Base-by-base conservation (phyloP, 2,329 filamentous ascomycete species). In the Colletotrichum sp. region DNA sequence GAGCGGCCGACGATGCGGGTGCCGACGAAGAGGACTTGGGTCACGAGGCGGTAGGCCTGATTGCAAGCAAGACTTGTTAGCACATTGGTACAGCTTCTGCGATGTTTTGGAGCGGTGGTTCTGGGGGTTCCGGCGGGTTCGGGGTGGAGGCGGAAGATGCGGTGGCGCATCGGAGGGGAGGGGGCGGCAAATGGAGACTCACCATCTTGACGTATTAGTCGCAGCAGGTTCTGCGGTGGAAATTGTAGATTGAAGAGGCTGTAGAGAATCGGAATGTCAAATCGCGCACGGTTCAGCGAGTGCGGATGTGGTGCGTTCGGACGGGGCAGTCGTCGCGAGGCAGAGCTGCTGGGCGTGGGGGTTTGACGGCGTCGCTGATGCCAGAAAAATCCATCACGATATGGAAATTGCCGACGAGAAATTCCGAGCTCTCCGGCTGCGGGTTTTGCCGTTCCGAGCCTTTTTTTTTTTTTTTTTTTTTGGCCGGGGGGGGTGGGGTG, bases 1-100 rank as follows among this genome's bases (percentile, higher is more conserved):
- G 97, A 96, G 80, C 96, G 95, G 79, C 96, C 96, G 85, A 99
- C 92, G 80, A 99, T 97, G 81, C 97, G 95, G 78, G 93, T 92
- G 88, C 96, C 96, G 82, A 95, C 96, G 80, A 99, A 85, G 87
- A 98, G 93, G 87, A 98, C 96, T 88, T 98, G 95, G 78, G 95
- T 95, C 88, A 99, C 93, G 87, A 98, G 66, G 18, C 77, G 72
- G 72, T 78, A 77, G 49, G 77, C 77, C 77, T 78, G 10, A 5
- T 21, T 16, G 3, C 55, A 59, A 59, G 24, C 21, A 59, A 28
- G 15, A 59, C 26, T 21, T 7, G 4, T 59, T 44, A 32, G n/a
- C n/a, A 44, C 6, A 2, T 32, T 32, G 28, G 18, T 0, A 34
- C 13, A 78, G 71, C 59, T 34, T 59, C 0, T 36, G 0, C 34